These are phyloP conservation scores for Phaseolus lunatus DNA, from an alignment of 306 rosid species.

Conservation along the genomic window DNA sequence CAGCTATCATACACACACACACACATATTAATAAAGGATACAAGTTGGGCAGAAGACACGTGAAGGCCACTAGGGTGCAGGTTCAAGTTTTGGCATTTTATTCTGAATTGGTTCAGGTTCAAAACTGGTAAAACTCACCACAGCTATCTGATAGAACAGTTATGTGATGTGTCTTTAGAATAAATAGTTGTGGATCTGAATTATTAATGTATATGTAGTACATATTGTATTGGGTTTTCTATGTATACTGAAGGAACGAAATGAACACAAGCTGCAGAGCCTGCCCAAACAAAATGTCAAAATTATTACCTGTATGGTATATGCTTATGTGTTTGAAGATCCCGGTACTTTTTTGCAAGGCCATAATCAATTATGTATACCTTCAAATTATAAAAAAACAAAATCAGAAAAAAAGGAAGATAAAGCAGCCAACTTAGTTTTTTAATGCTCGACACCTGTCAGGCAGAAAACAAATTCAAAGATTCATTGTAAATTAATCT, in stretches of 20 bases:
- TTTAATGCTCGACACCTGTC: background rate
- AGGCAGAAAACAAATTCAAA: background rate
- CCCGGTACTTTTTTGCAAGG: constrained; percentile 92
- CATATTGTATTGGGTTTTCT: background rate
- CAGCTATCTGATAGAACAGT: background rate
- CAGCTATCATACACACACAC: background rate
- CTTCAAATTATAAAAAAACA: constrained; percentile 53
- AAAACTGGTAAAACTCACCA: constrained; percentile 36
- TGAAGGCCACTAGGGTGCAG: constrained; percentile 7
- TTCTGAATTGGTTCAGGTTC: constrained; percentile 30
- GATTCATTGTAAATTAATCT: background rate
- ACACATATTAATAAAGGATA: constrained; percentile 2
- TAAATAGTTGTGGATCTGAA: background rate
- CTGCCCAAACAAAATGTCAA: constrained; percentile 33
- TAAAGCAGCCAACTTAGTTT: constrained; percentile 38
- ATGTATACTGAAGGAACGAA: constrained; percentile 19
- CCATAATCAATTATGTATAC: constrained; percentile 97
- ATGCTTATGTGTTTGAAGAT: constrained; percentile 98
- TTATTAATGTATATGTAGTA: background rate
- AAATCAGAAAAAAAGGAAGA: constrained; percentile 26
- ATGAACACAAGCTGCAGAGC: constrained; percentile 33
- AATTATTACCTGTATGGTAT: constrained; percentile 89
- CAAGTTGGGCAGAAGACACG: constrained; percentile 15
- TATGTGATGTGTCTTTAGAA: background rate
- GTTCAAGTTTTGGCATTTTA: constrained; percentile 18